Conservation (phyloP, 805 yeast genomes). For the Yarrowia hollandica region DNA sequence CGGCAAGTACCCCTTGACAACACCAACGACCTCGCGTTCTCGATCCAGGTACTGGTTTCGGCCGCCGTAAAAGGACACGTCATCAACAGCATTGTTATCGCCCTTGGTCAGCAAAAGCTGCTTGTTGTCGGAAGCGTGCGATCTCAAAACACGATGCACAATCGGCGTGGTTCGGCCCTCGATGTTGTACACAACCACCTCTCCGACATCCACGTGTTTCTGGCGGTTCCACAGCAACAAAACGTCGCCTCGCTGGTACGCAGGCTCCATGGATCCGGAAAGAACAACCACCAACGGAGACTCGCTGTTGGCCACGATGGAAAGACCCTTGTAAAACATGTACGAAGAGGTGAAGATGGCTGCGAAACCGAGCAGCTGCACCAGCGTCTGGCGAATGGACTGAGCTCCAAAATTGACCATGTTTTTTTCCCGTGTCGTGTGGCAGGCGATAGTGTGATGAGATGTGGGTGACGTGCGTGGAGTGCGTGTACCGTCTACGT, state of each 20-base stretch:
- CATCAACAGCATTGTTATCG: slow-evolving; percentile 92
- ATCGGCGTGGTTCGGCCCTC: slow-evolving; percentile 84
- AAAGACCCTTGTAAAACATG: slow-evolving; percentile 85
- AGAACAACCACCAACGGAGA: slow-evolving; percentile 96
- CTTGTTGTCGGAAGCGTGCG: slow-evolving; percentile 53
- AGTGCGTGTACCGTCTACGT: no score
- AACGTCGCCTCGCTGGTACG: slow-evolving; percentile 96
- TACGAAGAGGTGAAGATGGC: slow-evolving; percentile 85
- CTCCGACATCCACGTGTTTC: slow-evolving; percentile 70
- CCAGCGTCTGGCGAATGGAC: slow-evolving; percentile 30
- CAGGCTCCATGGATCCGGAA: slow-evolving; percentile 99
- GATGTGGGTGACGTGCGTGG: slow-evolving; percentile 8
- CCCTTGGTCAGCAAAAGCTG: slow-evolving; percentile 90
- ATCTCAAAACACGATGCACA: slow-evolving; percentile 90
- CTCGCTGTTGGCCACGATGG: slow-evolving; percentile 73
- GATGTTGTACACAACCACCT: slow-evolving; percentile 88
- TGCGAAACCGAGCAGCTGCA: slow-evolving; percentile 66
- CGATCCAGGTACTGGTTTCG: slow-evolving; percentile 76
- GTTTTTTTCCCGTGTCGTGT: background rate
- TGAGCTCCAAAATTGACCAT: slow-evolving; percentile 29
- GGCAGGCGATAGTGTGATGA: background rate
- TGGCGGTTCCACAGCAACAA: slow-evolving; percentile 88
- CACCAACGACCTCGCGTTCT: slow-evolving; percentile 74
- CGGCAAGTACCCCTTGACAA: slow-evolving; percentile 88
- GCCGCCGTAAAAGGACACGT: slow-evolving; percentile 77